These are phyloP conservation scores for Ogataea pini DNA, from an alignment of 805 yeast genomes.

Conservation along the genomic window DNA sequence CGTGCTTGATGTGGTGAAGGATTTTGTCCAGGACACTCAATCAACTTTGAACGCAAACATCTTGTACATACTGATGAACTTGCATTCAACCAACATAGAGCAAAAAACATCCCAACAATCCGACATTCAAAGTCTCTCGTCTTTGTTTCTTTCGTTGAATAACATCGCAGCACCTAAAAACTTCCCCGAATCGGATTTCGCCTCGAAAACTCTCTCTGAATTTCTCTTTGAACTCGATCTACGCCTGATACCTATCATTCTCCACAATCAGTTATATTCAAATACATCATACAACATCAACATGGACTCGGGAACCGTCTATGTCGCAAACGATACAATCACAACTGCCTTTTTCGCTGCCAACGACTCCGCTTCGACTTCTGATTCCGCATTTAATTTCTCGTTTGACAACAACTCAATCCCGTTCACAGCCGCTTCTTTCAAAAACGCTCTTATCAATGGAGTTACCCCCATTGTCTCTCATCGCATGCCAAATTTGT, in stretches of 20 bases:
- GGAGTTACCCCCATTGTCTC: slow-evolving; percentile 72
- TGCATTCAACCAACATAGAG: slow-evolving; percentile 28
- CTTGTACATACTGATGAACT: slow-evolving; percentile 41
- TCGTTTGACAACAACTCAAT: slow-evolving; percentile 39
- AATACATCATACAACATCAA: slow-evolving; percentile 35
- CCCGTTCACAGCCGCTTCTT: slow-evolving; percentile 41
- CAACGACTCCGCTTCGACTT: slow-evolving; percentile 1
- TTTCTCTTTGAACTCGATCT: slow-evolving; percentile 38
- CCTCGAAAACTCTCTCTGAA: slow-evolving; percentile 29
- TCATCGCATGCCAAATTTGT: slow-evolving; percentile 32
- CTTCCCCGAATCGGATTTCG: background rate
- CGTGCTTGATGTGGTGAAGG: slow-evolving; percentile 33
- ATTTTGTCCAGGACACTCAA: slow-evolving; percentile 43
- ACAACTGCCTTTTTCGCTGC: background rate
- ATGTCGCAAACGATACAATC: slow-evolving; percentile 14
- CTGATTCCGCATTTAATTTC: slow-evolving; percentile 16
- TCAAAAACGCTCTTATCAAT: slow-evolving; percentile 44
- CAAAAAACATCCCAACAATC: slow-evolving; percentile 8
- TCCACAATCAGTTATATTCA: slow-evolving; percentile 29
- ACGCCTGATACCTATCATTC: slow-evolving; percentile 40
- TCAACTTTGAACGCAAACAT: slow-evolving; percentile 48
- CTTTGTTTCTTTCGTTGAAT: slow-evolving; percentile 1
- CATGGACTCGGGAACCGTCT: slow-evolving; percentile 15
- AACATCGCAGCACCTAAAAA: slow-evolving; percentile 2
- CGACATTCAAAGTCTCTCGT: slow-evolving; percentile 12